Base-by-base conservation (phyloP, 805 yeast species). In the Saturnispora dispora region DNA sequence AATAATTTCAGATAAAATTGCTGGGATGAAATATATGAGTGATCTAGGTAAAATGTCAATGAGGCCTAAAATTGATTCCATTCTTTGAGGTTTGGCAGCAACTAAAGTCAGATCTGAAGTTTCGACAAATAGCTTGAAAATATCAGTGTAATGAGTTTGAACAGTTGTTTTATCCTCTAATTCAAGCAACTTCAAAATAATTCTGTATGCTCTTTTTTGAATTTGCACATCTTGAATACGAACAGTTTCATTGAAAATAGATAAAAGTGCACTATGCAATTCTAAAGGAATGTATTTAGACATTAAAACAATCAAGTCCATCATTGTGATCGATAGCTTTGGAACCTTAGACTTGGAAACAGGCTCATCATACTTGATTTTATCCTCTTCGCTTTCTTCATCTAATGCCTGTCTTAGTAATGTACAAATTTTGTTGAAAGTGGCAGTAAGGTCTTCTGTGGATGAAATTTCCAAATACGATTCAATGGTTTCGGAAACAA, bases 191-290 rank as follows among this genome's bases (percentile, higher is more conserved):
- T 78, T 81, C 20, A 85, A 67, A 51, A 91, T 68, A 46, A 87
- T 81, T 70, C 95, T 79, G 68, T 89, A 91, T 1, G 96, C 78
- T 72, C 96, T 82, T 70, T 91, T 91, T 67, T 91, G 98, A 57
- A 88, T 73, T 59, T 82, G 75, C 42, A 85, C 81, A 58, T 83
- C 82, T 46, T 73, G 69, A 35, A 76, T 69, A 22, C 73, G 59
- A 37, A 86, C 79, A 3, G 95, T 83, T 46, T 78, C 73, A 47
- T 82, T 78, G 69, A 90, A 87, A 47, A 90, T 86, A n/a, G 85
- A 63, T 58, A 89, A 80, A 43, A 90, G 73, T 0, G 95, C 88
- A 60, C 77, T 75, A 67, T 87, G 85, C 4, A 85, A 78, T 2
- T 82, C 63, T 30, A 67, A 68, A 7, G 96, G 95, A 33, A 93